Percentiles rank a stretch among this genome's conserved stretches.
Conservation (phyloP, 2,329 filamentous ascomycete species). For the Exophiala sideris region DNA sequence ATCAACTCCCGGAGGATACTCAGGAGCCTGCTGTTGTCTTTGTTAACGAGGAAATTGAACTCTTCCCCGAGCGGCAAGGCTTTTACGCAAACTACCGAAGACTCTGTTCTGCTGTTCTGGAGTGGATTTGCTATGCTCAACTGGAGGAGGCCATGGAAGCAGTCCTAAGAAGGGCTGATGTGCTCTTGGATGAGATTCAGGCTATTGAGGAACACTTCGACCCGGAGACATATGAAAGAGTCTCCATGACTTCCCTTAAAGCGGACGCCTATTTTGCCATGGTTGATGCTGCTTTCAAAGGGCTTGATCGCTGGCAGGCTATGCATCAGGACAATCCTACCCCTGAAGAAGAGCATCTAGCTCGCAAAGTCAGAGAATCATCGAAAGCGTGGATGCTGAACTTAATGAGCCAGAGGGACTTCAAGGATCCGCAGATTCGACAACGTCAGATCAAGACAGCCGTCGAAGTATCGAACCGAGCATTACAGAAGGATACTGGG, state of each 20-base stretch:
- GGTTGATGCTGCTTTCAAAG: slow-evolving; percentile 82
- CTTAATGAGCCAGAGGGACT: slow-evolving; percentile 39
- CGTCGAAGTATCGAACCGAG: slow-evolving; percentile 79
- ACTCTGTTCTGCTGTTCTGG: slow-evolving; percentile 83
- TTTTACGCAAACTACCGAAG: slow-evolving; percentile 94
- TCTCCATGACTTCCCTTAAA: slow-evolving; percentile 61
- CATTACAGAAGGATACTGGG: slow-evolving; percentile 69
- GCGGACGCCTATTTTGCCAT: slow-evolving; percentile 88
- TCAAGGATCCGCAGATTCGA: slow-evolving; percentile 73
- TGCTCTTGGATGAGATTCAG: slow-evolving; percentile 57
- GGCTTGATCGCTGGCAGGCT: slow-evolving; percentile 76
- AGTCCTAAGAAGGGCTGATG: slow-evolving; percentile 76
- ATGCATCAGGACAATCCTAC: slow-evolving; percentile 45
- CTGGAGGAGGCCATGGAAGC: slow-evolving; percentile 82
- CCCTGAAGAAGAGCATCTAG: slow-evolving; percentile 45
- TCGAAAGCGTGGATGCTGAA: slow-evolving; percentile 42
- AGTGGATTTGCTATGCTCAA: slow-evolving; percentile 76
- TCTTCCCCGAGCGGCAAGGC: slow-evolving; percentile 85
- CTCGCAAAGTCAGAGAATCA: slow-evolving; percentile 37
- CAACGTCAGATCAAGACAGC: slow-evolving; percentile 78
- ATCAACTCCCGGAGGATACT: slow-evolving; percentile 76
- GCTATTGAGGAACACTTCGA: slow-evolving; percentile 39
- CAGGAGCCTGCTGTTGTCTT: slow-evolving; percentile 77
- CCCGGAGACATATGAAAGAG: slow-evolving; percentile 31
- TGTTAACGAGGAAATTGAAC: slow-evolving; percentile 90